phyloP scores from a whole-genome alignment of 768 basidiomycete genomes.

The Xerocomus potaroensis region DNA sequence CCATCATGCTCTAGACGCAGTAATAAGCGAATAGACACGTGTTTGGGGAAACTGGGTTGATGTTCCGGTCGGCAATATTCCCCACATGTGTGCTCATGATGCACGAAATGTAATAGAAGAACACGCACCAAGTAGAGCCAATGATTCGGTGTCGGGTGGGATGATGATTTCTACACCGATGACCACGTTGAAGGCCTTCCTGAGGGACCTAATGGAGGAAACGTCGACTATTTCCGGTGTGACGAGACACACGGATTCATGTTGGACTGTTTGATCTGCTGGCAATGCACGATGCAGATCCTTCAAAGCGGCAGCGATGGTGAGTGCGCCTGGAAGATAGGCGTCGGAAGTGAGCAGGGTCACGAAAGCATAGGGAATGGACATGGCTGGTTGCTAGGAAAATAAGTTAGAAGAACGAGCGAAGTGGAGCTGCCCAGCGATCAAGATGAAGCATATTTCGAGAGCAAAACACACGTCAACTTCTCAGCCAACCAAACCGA shows the following conservation, averaged over 20 bases:
- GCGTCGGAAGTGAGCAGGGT: slow-evolving; percentile 89
- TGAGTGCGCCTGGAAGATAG: slow-evolving; percentile 91
- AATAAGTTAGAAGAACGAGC: slow-evolving; percentile 17
- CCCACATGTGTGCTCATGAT: slow-evolving; percentile 1
- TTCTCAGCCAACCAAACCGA: neutral
- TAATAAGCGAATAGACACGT: slow-evolving; percentile 2
- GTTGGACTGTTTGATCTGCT: slow-evolving; percentile 48
- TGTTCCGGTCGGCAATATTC: slow-evolving; percentile 6
- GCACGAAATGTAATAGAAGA: slow-evolving; percentile 5
- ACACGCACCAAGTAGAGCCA: slow-evolving; percentile 75
- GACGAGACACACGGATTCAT: slow-evolving; percentile 82
- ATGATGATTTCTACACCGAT: slow-evolving; percentile 89
- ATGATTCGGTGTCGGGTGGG: slow-evolving; percentile 57
- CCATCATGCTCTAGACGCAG: slow-evolving; percentile 8
- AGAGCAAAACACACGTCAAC: slow-evolving; percentile 19
- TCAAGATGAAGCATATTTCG: neutral
- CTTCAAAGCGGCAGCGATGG: slow-evolving; percentile 77
- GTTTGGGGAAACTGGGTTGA: slow-evolving; percentile 10
- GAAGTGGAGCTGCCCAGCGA: too few relatives aligned
- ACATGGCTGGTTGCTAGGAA: slow-evolving; percentile 42
- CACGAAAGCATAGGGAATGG: slow-evolving; percentile 74
- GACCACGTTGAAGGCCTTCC: slow-evolving; percentile 78
- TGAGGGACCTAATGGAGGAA: slow-evolving; percentile 69
- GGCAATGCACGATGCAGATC: slow-evolving; percentile 61
- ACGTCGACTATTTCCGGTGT: slow-evolving; percentile 93